These are phyloP conservation scores for Pulicaria dysenterica DNA, from an alignment of 129 eudicot species.

Conservation along the genomic window DNA sequence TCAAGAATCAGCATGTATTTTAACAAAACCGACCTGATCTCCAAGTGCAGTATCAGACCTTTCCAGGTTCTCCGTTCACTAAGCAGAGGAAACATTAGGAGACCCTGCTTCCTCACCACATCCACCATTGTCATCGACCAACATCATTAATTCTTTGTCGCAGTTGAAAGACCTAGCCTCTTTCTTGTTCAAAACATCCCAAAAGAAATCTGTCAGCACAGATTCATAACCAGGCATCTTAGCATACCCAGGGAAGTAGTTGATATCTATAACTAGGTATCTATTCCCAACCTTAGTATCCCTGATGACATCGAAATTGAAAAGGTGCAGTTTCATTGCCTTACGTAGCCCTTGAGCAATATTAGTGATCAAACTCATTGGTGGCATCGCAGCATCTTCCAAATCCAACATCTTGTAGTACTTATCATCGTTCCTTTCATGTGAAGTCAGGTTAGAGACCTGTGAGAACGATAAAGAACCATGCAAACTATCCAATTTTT, in stretches of 20 bases:
- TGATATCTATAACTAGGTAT: constrained; percentile 70
- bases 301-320: constrained; percentile 74
- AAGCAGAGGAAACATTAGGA: constrained; percentile 37
- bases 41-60: neutral
- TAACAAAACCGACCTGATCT: constrained; percentile 26
- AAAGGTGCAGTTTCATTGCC: constrained; percentile 50
- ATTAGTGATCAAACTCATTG: constrained; percentile 40
- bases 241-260: constrained; percentile 80
- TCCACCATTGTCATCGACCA: constrained; percentile 43
- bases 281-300: constrained; percentile 58
- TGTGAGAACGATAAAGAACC: constrained; percentile 68
- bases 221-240: constrained; percentile 65
- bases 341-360: constrained; percentile 54
- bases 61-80: constrained; percentile 22
- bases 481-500: constrained; percentile 48
- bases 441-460: constrained; percentile 57
- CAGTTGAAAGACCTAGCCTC: constrained; percentile 38
- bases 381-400: constrained; percentile 56
- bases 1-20: constrained; percentile 24
- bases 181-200: constrained; percentile 52
- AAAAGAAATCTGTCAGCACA: constrained; percentile 62
- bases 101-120: constrained; percentile 32
- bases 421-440: constrained; percentile 51
- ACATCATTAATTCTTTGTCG: constrained; percentile 38
- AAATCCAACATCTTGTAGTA: constrained; percentile 53